Evolutionary conservation across 2,329 filamentous ascomycete species (phyloP), one percentile per base, ranked within the genome.

Genomic region (Neophaeococcomyces mojaviensis): DNA sequence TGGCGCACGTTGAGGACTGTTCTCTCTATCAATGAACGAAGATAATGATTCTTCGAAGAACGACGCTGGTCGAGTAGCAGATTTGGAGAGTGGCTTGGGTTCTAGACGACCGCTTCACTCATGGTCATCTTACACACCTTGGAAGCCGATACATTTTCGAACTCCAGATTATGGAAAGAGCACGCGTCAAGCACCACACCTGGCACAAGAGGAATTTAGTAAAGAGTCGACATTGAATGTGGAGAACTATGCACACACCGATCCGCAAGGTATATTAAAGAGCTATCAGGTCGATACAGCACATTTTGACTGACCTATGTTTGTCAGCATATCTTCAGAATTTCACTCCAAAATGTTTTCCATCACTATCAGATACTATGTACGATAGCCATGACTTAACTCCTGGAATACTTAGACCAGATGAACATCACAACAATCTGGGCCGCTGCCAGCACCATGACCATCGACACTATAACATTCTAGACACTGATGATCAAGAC

Each of bases 381-480:
- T 42, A 31, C 13, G 6, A 42, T 32, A 15, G 28, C 9, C 15
- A 13, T 32, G 28, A 42, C n/a, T 18, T 32, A 4, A 32, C 28
- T 13, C 39, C 39, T 4, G 39, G 39, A 13, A 42, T 42, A 13
- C 28, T 42, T 7, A 24, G 39, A 6, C 35, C 35, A 32, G 26
- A 39, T 8, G 35, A 39, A 33, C n/a, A 40, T 9, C 41, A 40
- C 3, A 31, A 42, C n/a, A 42, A 8, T 18, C 12, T 32, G 6
- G 39, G 39, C n/a, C 39, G 39, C 31, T 42, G 26, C 20, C 39
- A 32, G 10, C 39, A 42, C 22, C 24, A 32, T 16, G 39, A 42
- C 15, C 18, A 42, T 20, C 26, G 39, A 3, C 13, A 32, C 20
- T 15, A 42, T 30, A 10, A 42, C 4, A 32, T 42, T 18, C 15